Conservation (phyloP, 345 rosid species). For the Diplotaxis tenuifolia region DNA sequence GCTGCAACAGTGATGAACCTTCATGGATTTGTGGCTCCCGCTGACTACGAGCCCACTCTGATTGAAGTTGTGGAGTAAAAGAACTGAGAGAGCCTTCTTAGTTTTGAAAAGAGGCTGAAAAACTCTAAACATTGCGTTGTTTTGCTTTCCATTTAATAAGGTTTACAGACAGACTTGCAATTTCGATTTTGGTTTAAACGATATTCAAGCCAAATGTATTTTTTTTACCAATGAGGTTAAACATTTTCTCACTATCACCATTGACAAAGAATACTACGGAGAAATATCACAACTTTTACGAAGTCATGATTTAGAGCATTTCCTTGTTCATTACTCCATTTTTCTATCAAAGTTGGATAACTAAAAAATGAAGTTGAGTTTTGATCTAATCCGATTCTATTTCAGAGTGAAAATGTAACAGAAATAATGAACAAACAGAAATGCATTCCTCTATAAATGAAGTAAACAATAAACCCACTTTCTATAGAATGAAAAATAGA, state of each 20-base stretch:
- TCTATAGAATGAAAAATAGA: too few species aligned
- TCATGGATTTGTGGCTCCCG: slow-evolving; percentile 82
- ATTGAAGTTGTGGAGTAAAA: slow-evolving; percentile 68
- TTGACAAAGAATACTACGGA: not conserved
- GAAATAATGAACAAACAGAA: too few species aligned
- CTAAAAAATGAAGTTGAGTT: too few species aligned
- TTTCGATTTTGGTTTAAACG: not conserved
- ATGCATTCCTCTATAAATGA: too few species aligned
- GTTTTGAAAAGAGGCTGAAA: slow-evolving; percentile 18
- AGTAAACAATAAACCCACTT: too few species aligned
- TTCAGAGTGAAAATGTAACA: too few species aligned
- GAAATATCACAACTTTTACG: slow-evolving; percentile 27
- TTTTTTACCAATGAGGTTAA: not conserved
- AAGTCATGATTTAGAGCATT: too few species aligned
- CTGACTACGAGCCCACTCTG: slow-evolving; percentile 78
- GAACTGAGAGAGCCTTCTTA: slow-evolving; percentile 26
- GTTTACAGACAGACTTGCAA: slow-evolving; percentile 7
- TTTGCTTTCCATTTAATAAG: slow-evolving; percentile 24
- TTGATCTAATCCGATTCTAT: too few species aligned
- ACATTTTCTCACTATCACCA: too few species aligned
- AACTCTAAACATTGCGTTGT: not conserved
- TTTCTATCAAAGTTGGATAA: too few species aligned
- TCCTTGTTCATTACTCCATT: too few species aligned
- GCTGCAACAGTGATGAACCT: slow-evolving; percentile 97
- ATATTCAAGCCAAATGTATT: not conserved